These are phyloP conservation scores for Pseudodiploospora longispora DNA, from an alignment of 2,329 filamentous ascomycete species.

Conservation along the genomic window DNA sequence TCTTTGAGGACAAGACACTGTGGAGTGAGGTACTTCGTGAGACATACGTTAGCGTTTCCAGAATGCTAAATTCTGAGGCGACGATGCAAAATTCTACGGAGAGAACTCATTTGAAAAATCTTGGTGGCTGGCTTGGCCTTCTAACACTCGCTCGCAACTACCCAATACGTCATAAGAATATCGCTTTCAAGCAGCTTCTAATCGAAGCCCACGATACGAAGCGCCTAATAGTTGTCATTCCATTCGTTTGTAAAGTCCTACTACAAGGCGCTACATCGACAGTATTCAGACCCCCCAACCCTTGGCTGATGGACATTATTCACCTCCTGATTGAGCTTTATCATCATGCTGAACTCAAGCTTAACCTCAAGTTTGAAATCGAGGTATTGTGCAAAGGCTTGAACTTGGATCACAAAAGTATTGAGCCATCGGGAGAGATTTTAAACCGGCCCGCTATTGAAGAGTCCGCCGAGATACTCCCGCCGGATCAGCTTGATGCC, in stretches of 20 bases:
- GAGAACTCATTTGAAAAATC: constrained; percentile 81
- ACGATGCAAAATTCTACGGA: constrained; percentile 81
- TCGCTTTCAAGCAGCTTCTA: constrained; percentile 92
- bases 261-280: constrained; percentile 76
- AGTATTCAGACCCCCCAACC: constrained; percentile 90
- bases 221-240: constrained; percentile 83
- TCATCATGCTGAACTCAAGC: constrained; percentile 82
- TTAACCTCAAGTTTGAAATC: constrained; percentile 98
- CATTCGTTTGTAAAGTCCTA: constrained; percentile 94
- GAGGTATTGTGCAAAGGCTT: constrained; percentile 94
- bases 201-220: constrained; percentile 92
- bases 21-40: constrained; percentile 89
- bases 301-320: constrained; percentile 96
- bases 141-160: constrained; percentile 89
- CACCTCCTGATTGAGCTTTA: constrained; percentile 88
- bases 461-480: constrained; percentile 50
- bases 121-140: constrained; percentile 88
- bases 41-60: constrained; percentile 79
- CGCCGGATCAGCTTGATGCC: constrained; percentile 63
- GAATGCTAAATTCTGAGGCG: constrained; percentile 82
- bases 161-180: constrained; percentile 91
- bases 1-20: constrained; percentile 69
- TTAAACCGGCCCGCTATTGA: constrained; percentile 63
- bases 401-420: constrained; percentile 82
- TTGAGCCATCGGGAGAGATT: constrained; percentile 81